phyloP scores from a whole-genome alignment of 306 rosid genomes.

The barrel medic (Medicago truncatula) region DNA sequence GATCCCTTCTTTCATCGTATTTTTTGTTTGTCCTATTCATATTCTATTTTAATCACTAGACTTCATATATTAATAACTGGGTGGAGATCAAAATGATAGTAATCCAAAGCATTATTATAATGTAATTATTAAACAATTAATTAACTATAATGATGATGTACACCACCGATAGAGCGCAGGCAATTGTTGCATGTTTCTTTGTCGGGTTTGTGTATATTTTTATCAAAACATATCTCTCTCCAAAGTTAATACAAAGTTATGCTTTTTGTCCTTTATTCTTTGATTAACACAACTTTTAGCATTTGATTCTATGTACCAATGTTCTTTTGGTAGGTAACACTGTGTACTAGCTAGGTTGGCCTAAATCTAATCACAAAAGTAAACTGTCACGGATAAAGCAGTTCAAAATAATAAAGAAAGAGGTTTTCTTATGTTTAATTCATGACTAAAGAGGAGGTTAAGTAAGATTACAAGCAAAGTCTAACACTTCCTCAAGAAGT shows the following conservation, averaged over 20 bases:
- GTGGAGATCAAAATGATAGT: neutral
- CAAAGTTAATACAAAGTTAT: constrained; percentile 41
- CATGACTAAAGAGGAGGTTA: neutral
- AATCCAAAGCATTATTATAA: constrained; percentile 4
- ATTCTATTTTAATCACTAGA: no score
- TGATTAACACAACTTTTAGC: constrained; percentile 45
- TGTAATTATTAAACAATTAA: constrained; percentile 24
- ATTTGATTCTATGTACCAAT: constrained; percentile 45
- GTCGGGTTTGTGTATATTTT: constrained; percentile 53
- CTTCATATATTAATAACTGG: neutral
- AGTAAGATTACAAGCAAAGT: constrained; percentile 46
- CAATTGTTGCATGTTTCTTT: constrained; percentile 43
- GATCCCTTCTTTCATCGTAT: no score
- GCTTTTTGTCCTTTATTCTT: constrained; percentile 47
- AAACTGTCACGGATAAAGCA: constrained; percentile 8
- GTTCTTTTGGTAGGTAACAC: constrained; percentile 46
- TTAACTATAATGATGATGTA: constrained; percentile 38
- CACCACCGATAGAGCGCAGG: constrained; percentile 17
- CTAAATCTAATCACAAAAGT: constrained; percentile 39
- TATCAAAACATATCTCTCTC: constrained; percentile 45
- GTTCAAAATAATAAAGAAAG: no score
- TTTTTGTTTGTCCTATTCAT: no score
- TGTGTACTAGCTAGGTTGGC: constrained; percentile 35
- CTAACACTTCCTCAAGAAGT: constrained; percentile 20
- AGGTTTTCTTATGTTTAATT: no score